Evolutionary conservation across 129 eudicot species (phyloP).

Genomic region (Flaveria brownii): DNA sequence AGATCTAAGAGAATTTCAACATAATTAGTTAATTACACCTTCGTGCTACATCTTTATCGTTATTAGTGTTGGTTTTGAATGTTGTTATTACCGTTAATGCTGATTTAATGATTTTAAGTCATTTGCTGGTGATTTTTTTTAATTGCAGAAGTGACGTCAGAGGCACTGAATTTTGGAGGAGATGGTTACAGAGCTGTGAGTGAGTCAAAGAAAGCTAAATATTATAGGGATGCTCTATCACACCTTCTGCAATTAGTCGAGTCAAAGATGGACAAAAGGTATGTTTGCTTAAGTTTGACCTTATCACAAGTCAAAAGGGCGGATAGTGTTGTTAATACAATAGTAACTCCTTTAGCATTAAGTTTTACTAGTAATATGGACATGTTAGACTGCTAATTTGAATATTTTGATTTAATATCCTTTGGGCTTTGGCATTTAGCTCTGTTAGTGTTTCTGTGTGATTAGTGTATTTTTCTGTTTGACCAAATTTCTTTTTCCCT

Average conservation of each 20-base stretch:
- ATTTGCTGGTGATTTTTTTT: neutral
- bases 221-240: slow-evolving; percentile 54
- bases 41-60: neutral
- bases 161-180: slow-evolving; percentile 32
- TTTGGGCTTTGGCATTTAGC: too few relatives aligned
- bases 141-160: slow-evolving; percentile 49
- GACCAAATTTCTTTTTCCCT: neutral
- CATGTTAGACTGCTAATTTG: neutral
- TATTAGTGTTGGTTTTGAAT: neutral
- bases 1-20: neutral
- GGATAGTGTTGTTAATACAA: neutral
- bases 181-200: slow-evolving; percentile 46
- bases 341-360: neutral
- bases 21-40: neutral
- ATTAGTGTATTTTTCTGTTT: neutral
- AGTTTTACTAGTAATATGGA: neutral
- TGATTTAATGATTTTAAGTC: too few relatives aligned
- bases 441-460: neutral
- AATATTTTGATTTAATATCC: too few relatives aligned
- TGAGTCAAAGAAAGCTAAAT: slow-evolving; percentile 46
- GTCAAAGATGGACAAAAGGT: slow-evolving; percentile 52
- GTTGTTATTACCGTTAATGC: neutral
- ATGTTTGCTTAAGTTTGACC: slow-evolving; percentile 15
- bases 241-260: slow-evolving; percentile 48
- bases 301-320: neutral